phyloP scores from a whole-genome alignment of 306 rosid genomes.

The Casuarina glauca region DNA sequence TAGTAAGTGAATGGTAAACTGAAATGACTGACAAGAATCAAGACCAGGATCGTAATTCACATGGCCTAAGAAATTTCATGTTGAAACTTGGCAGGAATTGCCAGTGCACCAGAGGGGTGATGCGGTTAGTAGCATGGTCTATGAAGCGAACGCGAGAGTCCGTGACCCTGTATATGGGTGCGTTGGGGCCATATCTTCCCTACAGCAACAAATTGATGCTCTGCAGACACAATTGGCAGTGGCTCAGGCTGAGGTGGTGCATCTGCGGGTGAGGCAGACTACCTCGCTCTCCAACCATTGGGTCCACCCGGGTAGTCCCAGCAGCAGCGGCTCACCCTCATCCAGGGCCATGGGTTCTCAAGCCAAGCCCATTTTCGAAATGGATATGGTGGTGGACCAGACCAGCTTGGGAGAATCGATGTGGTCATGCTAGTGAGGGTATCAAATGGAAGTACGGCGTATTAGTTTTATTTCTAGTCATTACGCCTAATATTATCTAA shows the following conservation, averaged over 20 bases:
- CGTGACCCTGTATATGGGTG: conserved; percentile 91
- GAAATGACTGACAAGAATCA: too few relatives aligned
- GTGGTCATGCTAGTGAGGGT: conserved; percentile 46
- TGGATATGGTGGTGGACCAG: conserved; percentile 64
- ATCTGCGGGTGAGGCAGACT: conserved; percentile 57
- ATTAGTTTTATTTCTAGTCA: not conserved
- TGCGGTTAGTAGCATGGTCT: conserved; percentile 89
- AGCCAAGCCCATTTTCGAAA: conserved; percentile 47
- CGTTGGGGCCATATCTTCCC: conserved; percentile 78
- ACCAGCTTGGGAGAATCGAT: conserved; percentile 52
- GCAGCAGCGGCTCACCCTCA: conserved; percentile 57
- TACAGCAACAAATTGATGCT: conserved; percentile 72
- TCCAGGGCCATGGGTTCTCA: conserved; percentile 56
- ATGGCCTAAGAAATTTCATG: not conserved
- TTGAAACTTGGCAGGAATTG: conserved; percentile 50
- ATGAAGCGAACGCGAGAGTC: conserved; percentile 85
- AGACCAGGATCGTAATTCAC: too few relatives aligned
- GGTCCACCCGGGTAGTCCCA: conserved; percentile 60
- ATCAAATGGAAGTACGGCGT: too few relatives aligned
- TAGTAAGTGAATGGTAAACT: too few relatives aligned
- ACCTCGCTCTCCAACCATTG: conserved; percentile 41
- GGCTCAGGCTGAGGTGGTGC: conserved; percentile 92
- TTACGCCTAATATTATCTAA: not conserved
- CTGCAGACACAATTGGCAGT: conserved; percentile 76
- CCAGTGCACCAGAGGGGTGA: conserved; percentile 76